Conservation (phyloP, 164 flowering plant genomes). For the grape (Vitis vinifera) region ASM3070453v1 NC_081811.1:1426501-1427000, state of each 20-base stretch:
- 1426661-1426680: background rate
- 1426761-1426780: background rate
- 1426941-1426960: background rate
- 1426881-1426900: background rate
- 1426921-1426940: background rate
- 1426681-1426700: background rate
- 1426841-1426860: background rate
- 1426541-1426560: background rate
- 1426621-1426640: conserved; percentile 5
- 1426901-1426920: conserved; percentile 6
- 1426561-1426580: background rate
- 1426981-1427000: background rate
- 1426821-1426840: background rate
- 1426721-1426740: background rate
- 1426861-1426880: too few species aligned
- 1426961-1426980: background rate
- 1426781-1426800: background rate
- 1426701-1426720: background rate
- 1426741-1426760: background rate
- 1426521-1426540: background rate
- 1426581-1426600: background rate
- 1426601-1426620: conserved; percentile 3
- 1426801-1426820: background rate
- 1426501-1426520: conserved; percentile 11
- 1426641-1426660: conserved; percentile 11